Base-by-base conservation (phyloP, 2,329 filamentous ascomycete genomes). In the Fusarium lateritium region DNA sequence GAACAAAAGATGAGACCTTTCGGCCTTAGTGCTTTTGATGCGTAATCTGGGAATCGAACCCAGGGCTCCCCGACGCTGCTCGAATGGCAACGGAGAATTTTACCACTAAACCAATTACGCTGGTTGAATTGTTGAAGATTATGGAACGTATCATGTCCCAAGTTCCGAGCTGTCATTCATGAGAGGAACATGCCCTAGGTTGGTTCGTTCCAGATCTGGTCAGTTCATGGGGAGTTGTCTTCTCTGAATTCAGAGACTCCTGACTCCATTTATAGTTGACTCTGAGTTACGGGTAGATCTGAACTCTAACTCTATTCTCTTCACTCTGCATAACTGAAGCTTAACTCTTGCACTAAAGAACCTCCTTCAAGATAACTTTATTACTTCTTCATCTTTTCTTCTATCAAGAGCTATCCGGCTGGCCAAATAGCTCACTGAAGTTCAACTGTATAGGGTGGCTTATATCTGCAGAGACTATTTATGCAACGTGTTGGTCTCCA, bases 111-210 rank as follows among this genome's bases (percentile, higher is more conserved):
- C 34, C 34, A 36, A 36, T 36, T 36, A 36, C 17, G n/a, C 38
- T 21, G 17, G 17, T 39, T 39, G 8, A 10, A 5, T 39, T 39
- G 38, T 39, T 39, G 38, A 39, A 39, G 38, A 19, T 11, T 8
- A 17, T 2, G 6, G 3, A 7, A 2, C 7, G 8, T 17, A 17
- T 17, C 7, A 6, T 0, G 2, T 5, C 2, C 3, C 7, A 8
- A 36, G 34, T 36, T 17, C 6, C 9, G 15, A 7, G 3, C 3
- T 2, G 2, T 2, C 14, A 9, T 6, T 4, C 2, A 15, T 8
- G 14, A 36, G 17, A 15, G 15, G 2, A 17, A 36, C 17, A 9
- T 7, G 34, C 34, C 7, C 8, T 8, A 36, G 14, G 15, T 36
- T 36, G 17, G 34, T 15, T 17, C 28, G 28, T 31, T 31, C 10